Base-by-base conservation (phyloP, 2,329 filamentous ascomycete species). In the Penicillium sp. region DNA sequence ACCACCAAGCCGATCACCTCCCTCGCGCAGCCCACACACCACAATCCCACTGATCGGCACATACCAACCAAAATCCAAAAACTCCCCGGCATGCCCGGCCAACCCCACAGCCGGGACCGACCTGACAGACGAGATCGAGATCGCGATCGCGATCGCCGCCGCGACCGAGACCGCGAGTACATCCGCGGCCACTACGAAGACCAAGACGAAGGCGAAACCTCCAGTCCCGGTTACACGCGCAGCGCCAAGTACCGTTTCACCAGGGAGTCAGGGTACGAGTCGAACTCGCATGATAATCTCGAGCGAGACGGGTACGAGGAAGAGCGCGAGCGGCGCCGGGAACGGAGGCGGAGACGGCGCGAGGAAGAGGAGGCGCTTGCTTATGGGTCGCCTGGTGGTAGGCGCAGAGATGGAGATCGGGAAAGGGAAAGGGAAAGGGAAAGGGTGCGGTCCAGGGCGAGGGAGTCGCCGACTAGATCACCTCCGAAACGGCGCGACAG, bases 381-480 rank as follows among this genome's bases (percentile, higher is more conserved):
- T 10, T 58, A 65, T 45, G 56, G 48, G 45, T 43, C 62, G 56
- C 41, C 53, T 33, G 54, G 60, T 18, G 59, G 55, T 9, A 46
- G 31, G 34, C 54, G 51, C 37, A 59, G 59, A 27, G 43, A 46
- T 13, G 59, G 59, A 27, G 43, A 46, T 13, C 10, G 43, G 2
- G 33, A 45, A 5, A 27, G 46, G 18, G 47, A 46, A 28, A 60
- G 60, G 46, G 60, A 22, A 22, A 22, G 19, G 19, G n/a, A n/a
- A 22, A 60, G n/a, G 57, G 52, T 13, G n/a, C n/a, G n/a, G n/a
- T 56, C 60, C 5, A 69, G 66, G 53, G 61, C 63, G 10, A 70
- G 66, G 45, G 67, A 67, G 39, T 71, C 70, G 2, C 68, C 69
- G 16, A 63, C 64, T 49, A 62, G 65, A 11, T 68, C 68, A 27